phyloP scores from a whole-genome alignment of 2,329 filamentous ascomycete species.

The Ceratocystis destructans region DNA sequence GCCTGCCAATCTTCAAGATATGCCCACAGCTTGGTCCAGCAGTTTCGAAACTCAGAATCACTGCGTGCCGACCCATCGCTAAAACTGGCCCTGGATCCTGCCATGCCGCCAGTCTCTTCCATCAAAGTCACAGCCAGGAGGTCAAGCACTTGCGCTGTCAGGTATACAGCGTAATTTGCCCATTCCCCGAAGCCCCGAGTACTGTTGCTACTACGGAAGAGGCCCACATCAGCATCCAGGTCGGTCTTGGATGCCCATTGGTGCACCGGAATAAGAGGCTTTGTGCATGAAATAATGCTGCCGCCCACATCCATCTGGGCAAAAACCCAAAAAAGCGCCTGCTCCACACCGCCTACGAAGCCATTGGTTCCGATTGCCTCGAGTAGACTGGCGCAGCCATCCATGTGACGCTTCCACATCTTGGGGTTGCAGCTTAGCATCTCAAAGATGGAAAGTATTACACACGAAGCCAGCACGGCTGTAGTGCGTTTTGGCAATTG shows the following conservation, averaged over 20 bases:
- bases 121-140: slow-evolving; percentile 25
- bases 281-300: slow-evolving; percentile 38
- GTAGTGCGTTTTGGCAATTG: slow-evolving; percentile 35
- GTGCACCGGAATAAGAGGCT: slow-evolving; percentile 35
- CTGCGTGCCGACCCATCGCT: slow-evolving; percentile 19
- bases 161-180: slow-evolving; percentile 38
- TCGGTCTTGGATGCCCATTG: slow-evolving; percentile 31
- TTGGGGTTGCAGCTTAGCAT: slow-evolving; percentile 38
- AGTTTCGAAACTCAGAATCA: slow-evolving; percentile 23
- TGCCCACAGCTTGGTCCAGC: slow-evolving; percentile 30
- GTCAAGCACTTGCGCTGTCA: slow-evolving; percentile 33
- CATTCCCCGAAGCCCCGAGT: slow-evolving; percentile 32
- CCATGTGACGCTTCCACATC: slow-evolving; percentile 38
- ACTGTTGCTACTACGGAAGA: slow-evolving; percentile 26
- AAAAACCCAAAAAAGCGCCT: slow-evolving; percentile 42
- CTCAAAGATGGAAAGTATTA: slow-evolving; percentile 41
- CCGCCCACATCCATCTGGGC: slow-evolving; percentile 42
- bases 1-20: slow-evolving; percentile 32
- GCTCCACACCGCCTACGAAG: slow-evolving; percentile 35
- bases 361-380: slow-evolving; percentile 38
- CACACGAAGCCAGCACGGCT: slow-evolving; percentile 38
- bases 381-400: slow-evolving; percentile 38
- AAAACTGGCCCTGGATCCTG: slow-evolving; percentile 8
- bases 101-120: slow-evolving; percentile 18
- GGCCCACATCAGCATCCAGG: slow-evolving; percentile 25